phyloP scores from a whole-genome alignment of 1,284 basidiomycete genomes.

The Gomphus sp. region DNA sequence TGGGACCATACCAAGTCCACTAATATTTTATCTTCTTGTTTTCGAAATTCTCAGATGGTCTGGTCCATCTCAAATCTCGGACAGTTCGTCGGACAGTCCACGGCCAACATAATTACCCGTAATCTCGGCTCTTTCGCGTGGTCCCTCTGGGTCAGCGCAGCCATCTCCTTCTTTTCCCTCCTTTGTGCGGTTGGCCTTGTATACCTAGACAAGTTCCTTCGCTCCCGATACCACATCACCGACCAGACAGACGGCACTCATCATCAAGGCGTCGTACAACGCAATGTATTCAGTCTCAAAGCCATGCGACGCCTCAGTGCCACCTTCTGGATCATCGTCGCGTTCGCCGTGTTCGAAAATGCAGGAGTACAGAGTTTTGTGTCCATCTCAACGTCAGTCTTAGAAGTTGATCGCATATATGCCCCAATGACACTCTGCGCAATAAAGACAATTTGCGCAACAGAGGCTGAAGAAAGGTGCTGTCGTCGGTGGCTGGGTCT shows the following conservation, averaged over 20 bases:
- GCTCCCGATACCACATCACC: conserved; percentile 27
- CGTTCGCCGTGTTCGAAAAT: conserved; percentile 34
- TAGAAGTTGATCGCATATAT: too few species aligned
- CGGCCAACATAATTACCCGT: conserved; percentile 29
- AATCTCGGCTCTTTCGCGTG: conserved; percentile 33
- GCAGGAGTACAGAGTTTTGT: conserved; percentile 37
- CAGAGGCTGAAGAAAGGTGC: conserved; percentile 36
- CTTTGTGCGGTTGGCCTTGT: conserved; percentile 30
- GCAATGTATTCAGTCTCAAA: conserved; percentile 25
- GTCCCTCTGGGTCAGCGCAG: conserved; percentile 34
- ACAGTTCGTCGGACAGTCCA: conserved; percentile 31
- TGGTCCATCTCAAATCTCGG: conserved; percentile 13
- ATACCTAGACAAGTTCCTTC: conserved; percentile 31
- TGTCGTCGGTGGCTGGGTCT: conserved; percentile 40
- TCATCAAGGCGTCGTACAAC: conserved; percentile 15
- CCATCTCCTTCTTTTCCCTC: conserved; percentile 31
- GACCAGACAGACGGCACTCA: conserved; percentile 22
- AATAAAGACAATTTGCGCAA: conserved; percentile 30
- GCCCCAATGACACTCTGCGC: background rate
- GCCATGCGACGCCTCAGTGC: conserved; percentile 28
- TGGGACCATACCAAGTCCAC: background rate
- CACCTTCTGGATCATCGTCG: conserved; percentile 35
- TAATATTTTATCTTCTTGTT: too few species aligned
- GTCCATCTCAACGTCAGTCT: conserved; percentile 33
- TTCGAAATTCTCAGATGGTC: background rate